phyloP scores from a whole-genome alignment of 2,329 filamentous ascomycete genomes.

The Fusarium setosum region DNA sequence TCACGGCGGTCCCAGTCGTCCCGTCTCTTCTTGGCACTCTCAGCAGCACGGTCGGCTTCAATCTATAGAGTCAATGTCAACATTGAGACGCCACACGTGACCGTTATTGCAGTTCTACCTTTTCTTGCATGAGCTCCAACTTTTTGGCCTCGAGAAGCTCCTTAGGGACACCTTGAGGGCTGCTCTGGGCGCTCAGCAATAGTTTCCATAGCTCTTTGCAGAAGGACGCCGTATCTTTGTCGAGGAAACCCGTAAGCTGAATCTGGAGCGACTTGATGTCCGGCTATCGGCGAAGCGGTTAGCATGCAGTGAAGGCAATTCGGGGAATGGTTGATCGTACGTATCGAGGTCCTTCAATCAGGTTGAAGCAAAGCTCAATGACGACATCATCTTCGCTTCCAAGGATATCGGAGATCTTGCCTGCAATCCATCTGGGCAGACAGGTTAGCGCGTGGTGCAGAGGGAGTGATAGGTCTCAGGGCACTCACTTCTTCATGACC shows the following conservation, averaged over 20 bases:
- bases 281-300: slow-evolving; percentile 67
- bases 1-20: slow-evolving; percentile 80
- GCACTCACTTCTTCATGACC: slow-evolving; percentile 92
- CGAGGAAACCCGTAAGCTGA: slow-evolving; percentile 92
- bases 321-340: slow-evolving; percentile 62
- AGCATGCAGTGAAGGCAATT: slow-evolving; percentile 37
- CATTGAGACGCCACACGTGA: neutral
- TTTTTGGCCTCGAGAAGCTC: slow-evolving; percentile 97
- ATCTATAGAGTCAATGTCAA: slow-evolving; percentile 62
- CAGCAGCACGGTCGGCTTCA: slow-evolving; percentile 83
- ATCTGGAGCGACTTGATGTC: slow-evolving; percentile 97
- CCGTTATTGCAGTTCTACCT: slow-evolving; percentile 64
- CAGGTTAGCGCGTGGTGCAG: slow-evolving; percentile 25
- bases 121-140: slow-evolving; percentile 91
- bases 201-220: slow-evolving; percentile 96
- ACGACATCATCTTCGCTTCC: slow-evolving; percentile 97
- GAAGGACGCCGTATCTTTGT: slow-evolving; percentile 88
- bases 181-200: slow-evolving; percentile 88
- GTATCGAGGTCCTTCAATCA: slow-evolving; percentile 79
- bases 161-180: slow-evolving; percentile 90
- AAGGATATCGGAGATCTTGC: slow-evolving; percentile 86
- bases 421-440: slow-evolving; percentile 86
- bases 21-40: slow-evolving; percentile 77
- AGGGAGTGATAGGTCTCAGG: neutral
- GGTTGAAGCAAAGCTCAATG: slow-evolving; percentile 81